Base-by-base conservation (phyloP, 163 green algal species). In the Chlamydomonas reinhardtii region DNA sequence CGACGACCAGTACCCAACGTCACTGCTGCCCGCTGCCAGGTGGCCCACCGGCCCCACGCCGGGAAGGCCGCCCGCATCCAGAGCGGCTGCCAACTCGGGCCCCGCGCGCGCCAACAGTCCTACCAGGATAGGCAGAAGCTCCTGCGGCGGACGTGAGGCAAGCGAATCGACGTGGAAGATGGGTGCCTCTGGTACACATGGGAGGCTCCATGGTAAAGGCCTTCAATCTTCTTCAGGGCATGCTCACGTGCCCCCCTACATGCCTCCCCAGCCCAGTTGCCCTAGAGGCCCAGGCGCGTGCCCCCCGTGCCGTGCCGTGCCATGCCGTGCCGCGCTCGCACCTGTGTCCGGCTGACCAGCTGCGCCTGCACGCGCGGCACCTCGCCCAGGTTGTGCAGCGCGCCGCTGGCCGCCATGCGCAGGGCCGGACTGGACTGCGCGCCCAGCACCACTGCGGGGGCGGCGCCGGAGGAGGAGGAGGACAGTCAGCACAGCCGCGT, bases 91-190 rank as follows among this genome's bases (percentile, higher is more conserved):
- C 39, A 76, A 68, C 52, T 85, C 78, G 4, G 68, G 54, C 27
- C 48, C 68, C 8, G 68, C 66, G 32, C 78, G 78, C 0, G 31
- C 78, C 66, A 85, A 52, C 48, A 85, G 78, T 0, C 68, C 68
- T 32, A 85, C 19, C 25, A 85, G 78, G 32, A 85, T 62, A 22
- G 78, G 78, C 2, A 85, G 64, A 32, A 85, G 78, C 78, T 85
- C 78, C 78, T 85, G 43, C 39, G 16, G 29, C 6, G 25, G 17
- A 8, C 12, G 27, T 1, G 34, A 14, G 69, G 15, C 16, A 56
- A 31, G 69, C 19, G 22, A 2, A 12, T 8, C 56, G 56, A 24
- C 17, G 4, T 64, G 56, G 20, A n/a, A n/a, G n/a, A n/a, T n/a
- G n/a, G n/a, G n/a, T n/a, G n/a, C n/a, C n/a, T n/a, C n/a, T n/a